These are phyloP conservation scores for Dothistroma septosporum DNA, from an alignment of 2,329 filamentous ascomycete species.

Conservation along the genomic window DNA sequence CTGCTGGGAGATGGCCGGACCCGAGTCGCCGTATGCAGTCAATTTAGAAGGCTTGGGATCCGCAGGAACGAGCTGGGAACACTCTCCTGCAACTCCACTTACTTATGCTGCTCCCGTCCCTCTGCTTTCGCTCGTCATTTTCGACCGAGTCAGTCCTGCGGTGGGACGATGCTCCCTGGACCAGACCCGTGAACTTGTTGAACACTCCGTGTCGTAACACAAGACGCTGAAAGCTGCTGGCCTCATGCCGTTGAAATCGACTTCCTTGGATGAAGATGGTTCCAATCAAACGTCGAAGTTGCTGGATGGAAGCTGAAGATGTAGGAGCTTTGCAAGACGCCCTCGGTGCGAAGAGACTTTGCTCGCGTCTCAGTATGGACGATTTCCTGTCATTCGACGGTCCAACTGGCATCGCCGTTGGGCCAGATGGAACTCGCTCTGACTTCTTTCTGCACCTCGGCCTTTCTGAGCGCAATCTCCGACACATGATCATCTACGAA, in stretches of 20 bases:
- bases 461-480: slow-evolving; percentile 16
- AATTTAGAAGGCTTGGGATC: background rate
- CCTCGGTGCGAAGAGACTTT: background rate
- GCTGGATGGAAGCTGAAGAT: background rate
- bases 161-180: background rate
- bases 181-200: background rate
- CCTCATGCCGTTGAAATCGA: background rate
- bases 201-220: background rate
- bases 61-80: background rate
- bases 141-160: background rate
- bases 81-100: background rate
- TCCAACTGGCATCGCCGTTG: slow-evolving; percentile 13
- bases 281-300: background rate
- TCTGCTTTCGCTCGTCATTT: background rate
- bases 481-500: slow-evolving; percentile 18
- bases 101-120: background rate
- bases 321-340: background rate
- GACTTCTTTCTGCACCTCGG: slow-evolving; percentile 22
- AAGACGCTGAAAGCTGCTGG: background rate
- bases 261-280: background rate
- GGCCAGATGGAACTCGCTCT: slow-evolving; percentile 17
- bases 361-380: slow-evolving; percentile 10
- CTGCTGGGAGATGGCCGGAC: background rate
- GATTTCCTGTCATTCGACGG: slow-evolving; percentile 13
- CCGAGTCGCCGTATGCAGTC: background rate